Conservation (phyloP, 306 rosid genomes). For the Lotus japonicus region DNA sequence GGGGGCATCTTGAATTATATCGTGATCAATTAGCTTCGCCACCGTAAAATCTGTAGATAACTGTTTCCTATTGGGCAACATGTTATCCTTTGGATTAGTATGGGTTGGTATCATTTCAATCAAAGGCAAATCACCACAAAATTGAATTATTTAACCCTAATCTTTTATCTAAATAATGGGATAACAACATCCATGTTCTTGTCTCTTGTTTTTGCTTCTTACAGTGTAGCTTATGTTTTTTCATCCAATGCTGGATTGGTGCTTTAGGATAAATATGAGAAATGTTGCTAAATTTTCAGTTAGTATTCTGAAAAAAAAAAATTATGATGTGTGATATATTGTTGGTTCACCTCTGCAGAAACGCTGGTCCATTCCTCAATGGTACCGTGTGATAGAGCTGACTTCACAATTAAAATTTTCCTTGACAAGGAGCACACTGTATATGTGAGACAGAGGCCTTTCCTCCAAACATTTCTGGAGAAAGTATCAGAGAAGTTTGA, state of each 20-base stretch:
- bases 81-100: background rate
- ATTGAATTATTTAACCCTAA: background rate
- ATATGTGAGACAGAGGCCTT: slow-evolving; percentile 69
- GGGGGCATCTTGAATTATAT: background rate
- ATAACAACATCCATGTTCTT: background rate
- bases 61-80: background rate
- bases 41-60: background rate
- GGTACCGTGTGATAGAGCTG: slow-evolving; percentile 44
- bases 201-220: background rate
- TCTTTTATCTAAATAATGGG: background rate
- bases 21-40: background rate
- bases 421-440: slow-evolving; percentile 54
- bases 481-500: slow-evolving; percentile 83
- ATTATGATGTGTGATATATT: background rate
- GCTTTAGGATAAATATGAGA: background rate
- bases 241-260: background rate
- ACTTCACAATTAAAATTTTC: slow-evolving; percentile 54
- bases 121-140: background rate
- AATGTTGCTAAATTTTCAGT: background rate
- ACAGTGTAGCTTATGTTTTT: background rate
- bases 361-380: slow-evolving; percentile 72
- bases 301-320: background rate
- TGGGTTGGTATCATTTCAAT: background rate
- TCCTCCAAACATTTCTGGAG: slow-evolving; percentile 55
- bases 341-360: slow-evolving; percentile 41